Evolutionary conservation across 495 filamentous ascomycete species (phyloP).

Genomic region (Hyaloscypha variabilis): DNA sequence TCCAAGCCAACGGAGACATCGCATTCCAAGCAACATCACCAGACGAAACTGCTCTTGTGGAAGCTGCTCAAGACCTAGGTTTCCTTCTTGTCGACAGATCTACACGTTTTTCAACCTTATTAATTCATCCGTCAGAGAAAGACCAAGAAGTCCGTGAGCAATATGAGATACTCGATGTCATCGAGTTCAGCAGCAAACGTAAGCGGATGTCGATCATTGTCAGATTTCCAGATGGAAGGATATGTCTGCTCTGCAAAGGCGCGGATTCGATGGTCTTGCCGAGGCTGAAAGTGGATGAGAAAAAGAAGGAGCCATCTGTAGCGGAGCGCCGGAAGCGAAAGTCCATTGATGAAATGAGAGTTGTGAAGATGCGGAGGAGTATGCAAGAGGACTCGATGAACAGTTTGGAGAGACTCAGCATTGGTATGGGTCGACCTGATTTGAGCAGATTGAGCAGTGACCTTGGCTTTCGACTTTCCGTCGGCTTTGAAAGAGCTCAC

Average conservation of each 20-base stretch:
- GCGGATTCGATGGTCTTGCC: conserved; percentile 80
- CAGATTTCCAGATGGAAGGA: conserved; percentile 77
- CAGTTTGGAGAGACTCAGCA: background rate
- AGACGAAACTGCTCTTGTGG: conserved; percentile 86
- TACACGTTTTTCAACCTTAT: conserved; percentile 48
- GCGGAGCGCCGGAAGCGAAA: background rate
- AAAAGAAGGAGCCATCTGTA: conserved; percentile 43
- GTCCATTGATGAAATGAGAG: background rate
- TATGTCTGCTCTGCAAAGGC: conserved; percentile 88
- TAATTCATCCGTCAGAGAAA: conserved; percentile 25
- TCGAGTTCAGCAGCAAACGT: conserved; percentile 88
- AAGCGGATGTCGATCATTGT: conserved; percentile 93
- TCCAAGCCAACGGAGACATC: conserved; percentile 60
- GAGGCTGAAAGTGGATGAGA: conserved; percentile 73
- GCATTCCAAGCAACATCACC: conserved; percentile 89
- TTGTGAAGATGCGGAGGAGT: background rate
- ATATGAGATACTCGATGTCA: conserved; percentile 84
- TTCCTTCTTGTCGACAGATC: conserved; percentile 74
- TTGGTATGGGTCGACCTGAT: background rate
- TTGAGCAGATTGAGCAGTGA: background rate
- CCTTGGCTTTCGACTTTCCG: background rate
- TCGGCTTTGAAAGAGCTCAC: background rate
- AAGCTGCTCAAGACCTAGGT: conserved; percentile 83
- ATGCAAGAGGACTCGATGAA: too few relatives aligned
- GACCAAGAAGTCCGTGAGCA: conserved; percentile 44